These are phyloP conservation scores for Sclerotinia nivalis DNA, from an alignment of 2,329 filamentous ascomycete genomes.

Conservation along the genomic window DNA sequence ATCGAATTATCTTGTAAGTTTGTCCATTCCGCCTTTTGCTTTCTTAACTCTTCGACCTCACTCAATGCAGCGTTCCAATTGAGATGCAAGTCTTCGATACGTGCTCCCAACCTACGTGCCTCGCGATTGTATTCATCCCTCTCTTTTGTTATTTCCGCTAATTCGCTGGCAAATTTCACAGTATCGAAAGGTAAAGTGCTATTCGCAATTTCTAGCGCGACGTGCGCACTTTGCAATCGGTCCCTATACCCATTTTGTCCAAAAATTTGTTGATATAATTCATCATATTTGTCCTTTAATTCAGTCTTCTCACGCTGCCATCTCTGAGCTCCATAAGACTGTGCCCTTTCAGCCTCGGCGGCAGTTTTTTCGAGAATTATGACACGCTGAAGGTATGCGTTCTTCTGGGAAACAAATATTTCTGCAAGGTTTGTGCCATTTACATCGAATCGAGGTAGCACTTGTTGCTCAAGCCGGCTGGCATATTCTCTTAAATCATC, in stretches of 20 bases:
- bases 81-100: conserved; percentile 4
- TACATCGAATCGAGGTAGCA: not conserved
- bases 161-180: not conserved
- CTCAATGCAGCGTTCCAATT: not conserved
- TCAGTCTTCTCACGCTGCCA: not conserved
- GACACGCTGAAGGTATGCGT: conserved; percentile 9
- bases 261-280: not conserved
- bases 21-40: not conserved
- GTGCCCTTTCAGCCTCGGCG: not conserved
- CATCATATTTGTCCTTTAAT: not conserved
- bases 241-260: conserved; percentile 11
- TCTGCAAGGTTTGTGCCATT: conserved; percentile 10
- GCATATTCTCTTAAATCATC: conserved; percentile 12
- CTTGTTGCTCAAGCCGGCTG: conserved; percentile 9
- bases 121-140: not conserved
- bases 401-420: not conserved
- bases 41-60: not conserved
- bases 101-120: not conserved
- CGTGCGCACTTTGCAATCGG: conserved; percentile 13
- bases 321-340: not conserved
- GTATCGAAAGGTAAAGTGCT: not conserved
- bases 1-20: not conserved
- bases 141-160: not conserved
- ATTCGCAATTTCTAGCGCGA: conserved; percentile 14
- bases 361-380: not conserved